Evolutionary conservation across 352 stramenopile genomes (phyloP).

Genomic region (Phytophthora ramorum): DNA sequence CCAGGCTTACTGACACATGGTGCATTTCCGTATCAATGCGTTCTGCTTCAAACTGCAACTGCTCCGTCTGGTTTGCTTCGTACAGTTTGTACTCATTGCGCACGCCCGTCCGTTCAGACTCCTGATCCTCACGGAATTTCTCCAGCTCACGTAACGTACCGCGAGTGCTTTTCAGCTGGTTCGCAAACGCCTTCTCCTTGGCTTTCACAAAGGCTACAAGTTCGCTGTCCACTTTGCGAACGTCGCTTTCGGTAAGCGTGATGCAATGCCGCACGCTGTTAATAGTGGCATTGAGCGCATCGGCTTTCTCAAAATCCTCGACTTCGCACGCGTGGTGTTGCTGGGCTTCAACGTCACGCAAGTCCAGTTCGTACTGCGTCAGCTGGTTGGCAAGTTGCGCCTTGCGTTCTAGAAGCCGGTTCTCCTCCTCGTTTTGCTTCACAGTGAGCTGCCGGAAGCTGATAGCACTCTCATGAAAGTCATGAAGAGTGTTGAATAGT

Average conservation of each 20-base stretch:
- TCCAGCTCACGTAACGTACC: slow-evolving; percentile 76
- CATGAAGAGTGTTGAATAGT: slow-evolving; percentile 68
- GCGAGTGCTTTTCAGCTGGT: slow-evolving; percentile 77
- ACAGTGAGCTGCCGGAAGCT: slow-evolving; percentile 68
- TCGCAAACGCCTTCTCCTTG: slow-evolving; percentile 82
- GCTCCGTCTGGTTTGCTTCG: slow-evolving; percentile 68
- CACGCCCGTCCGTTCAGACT: slow-evolving; percentile 51
- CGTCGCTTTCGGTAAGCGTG: slow-evolving; percentile 80
- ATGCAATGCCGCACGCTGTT: slow-evolving; percentile 85
- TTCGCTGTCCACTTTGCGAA: slow-evolving; percentile 81
- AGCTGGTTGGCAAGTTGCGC: slow-evolving; percentile 68
- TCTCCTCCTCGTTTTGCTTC: slow-evolving; percentile 82
- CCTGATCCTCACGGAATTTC: slow-evolving; percentile 81
- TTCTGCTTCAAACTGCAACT: slow-evolving; percentile 81
- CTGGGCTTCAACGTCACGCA: slow-evolving; percentile 80
- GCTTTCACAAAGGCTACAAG: slow-evolving; percentile 71
- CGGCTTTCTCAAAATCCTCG: slow-evolving; percentile 87
- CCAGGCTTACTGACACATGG: slow-evolving; percentile 76
- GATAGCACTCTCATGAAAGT: slow-evolving; percentile 78
- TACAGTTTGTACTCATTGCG: slow-evolving; percentile 72
- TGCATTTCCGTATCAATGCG: slow-evolving; percentile 80
- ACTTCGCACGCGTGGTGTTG: slow-evolving; percentile 82
- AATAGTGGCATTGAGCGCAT: slow-evolving; percentile 82
- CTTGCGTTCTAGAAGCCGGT: slow-evolving; percentile 74
- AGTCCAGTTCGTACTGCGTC: slow-evolving; percentile 82